Conservation (phyloP, 2,329 filamentous ascomycete genomes). For the Ophiostoma sp. region DNA sequence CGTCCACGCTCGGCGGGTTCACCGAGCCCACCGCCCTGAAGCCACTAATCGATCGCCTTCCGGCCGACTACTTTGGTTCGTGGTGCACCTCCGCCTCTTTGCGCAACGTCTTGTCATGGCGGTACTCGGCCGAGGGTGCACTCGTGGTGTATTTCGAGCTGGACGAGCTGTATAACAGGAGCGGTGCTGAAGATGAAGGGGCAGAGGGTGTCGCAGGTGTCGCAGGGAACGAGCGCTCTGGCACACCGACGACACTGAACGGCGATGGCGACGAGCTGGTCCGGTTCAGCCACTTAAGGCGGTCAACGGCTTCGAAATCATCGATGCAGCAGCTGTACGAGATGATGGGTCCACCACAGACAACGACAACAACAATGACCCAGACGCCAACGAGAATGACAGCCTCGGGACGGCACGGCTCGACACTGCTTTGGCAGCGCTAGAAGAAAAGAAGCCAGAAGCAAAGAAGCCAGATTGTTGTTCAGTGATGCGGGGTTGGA, state of each 20-base stretch:
- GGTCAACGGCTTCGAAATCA: background rate
- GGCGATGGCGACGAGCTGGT: background rate
- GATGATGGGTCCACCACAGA: background rate
- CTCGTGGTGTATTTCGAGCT: conserved; percentile 26
- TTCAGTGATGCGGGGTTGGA: background rate
- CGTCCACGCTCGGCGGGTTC: background rate
- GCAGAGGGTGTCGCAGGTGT: background rate
- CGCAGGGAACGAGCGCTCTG: background rate
- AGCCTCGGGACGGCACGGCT: background rate
- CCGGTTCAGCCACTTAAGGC: background rate
- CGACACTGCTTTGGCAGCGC: background rate
- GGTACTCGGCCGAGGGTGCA: conserved; percentile 2
- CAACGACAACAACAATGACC: background rate
- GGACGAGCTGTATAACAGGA: background rate
- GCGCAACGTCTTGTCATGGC: conserved; percentile 26
- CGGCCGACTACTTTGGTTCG: conserved; percentile 5
- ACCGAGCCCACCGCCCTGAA: background rate
- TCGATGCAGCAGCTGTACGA: conserved; percentile 7
- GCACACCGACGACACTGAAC: background rate
- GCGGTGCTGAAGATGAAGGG: background rate
- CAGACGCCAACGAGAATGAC: background rate
- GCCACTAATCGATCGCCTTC: background rate
- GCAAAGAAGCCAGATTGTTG: background rate
- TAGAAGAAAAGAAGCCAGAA: background rate
- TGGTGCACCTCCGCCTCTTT: conserved; percentile 11